Conservation (phyloP, 495 filamentous ascomycete species). For the Aspergillus avenaceus region DNA sequence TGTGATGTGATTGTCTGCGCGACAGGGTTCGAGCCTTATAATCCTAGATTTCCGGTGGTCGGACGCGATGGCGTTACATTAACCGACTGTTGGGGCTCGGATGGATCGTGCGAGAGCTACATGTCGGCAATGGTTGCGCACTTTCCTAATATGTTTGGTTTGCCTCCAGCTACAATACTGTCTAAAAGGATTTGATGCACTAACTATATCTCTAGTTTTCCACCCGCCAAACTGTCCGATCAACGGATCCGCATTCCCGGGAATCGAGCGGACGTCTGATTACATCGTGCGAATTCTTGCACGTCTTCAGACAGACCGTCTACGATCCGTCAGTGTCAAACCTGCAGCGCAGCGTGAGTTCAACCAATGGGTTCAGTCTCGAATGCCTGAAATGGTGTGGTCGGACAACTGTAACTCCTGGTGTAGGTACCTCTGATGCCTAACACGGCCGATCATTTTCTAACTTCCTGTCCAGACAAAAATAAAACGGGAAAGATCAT, state of each 20-base stretch:
- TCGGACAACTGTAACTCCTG: slow-evolving; percentile 10
- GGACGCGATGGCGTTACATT: slow-evolving; percentile 9
- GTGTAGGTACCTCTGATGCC: slow-evolving; percentile 1
- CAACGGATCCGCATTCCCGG: slow-evolving; percentile 11
- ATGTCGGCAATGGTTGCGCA: slow-evolving; percentile 14
- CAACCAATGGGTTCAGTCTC: slow-evolving; percentile 11
- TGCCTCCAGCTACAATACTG: neutral
- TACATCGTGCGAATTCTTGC: slow-evolving; percentile 6
- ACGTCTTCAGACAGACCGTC: slow-evolving; percentile 7
- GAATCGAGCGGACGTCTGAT: slow-evolving; percentile 9
- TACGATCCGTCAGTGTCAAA: slow-evolving; percentile 8
- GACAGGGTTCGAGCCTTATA: slow-evolving; percentile 12
- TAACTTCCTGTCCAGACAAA: slow-evolving; percentile 4
- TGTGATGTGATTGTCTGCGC: slow-evolving; percentile 14
- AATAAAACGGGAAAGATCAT: slow-evolving; percentile 8
- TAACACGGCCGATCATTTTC: neutral
- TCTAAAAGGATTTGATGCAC: neutral
- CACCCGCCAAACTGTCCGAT: slow-evolving; percentile 10
- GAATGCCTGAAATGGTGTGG: slow-evolving; percentile 12
- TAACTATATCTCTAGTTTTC: neutral
- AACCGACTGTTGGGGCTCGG: slow-evolving; percentile 4
- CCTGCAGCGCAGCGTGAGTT: slow-evolving; percentile 2
- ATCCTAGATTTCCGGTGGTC: slow-evolving; percentile 10
- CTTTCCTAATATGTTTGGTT: slow-evolving; percentile 13
- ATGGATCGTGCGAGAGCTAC: slow-evolving; percentile 13